These are phyloP conservation scores for Diaporthe destruens DNA, from an alignment of 2,329 filamentous ascomycete genomes.

Conservation along the genomic window DNA sequence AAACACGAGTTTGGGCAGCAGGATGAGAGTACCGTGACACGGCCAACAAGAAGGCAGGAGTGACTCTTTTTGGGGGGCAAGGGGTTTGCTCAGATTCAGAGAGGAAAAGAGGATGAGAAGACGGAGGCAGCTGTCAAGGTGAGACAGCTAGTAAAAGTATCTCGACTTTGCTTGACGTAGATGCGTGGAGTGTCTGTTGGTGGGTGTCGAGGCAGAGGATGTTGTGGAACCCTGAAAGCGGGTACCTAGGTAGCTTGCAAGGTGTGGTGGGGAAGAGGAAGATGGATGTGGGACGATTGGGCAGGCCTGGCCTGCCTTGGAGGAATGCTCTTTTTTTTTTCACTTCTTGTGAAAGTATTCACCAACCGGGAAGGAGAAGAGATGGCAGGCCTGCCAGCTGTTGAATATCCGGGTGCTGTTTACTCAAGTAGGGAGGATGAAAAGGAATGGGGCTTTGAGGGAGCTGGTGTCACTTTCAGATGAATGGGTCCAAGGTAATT, in stretches of 20 bases:
- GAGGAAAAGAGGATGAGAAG: background rate
- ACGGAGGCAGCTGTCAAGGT: conserved; percentile 17
- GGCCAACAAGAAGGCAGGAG: background rate
- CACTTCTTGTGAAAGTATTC: background rate
- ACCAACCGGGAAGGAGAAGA: background rate
- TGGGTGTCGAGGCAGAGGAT: conserved; percentile 26
- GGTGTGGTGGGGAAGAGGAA: conserved; percentile 37
- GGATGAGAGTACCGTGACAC: conserved; percentile 2
- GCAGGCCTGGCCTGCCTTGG: conserved; percentile 4
- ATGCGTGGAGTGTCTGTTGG: conserved; percentile 29
- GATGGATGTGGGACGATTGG: conserved; percentile 24
- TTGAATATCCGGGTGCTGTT: background rate
- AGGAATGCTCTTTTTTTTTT: background rate
- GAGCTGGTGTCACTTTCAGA: conserved; percentile 8
- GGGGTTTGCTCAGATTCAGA: background rate
- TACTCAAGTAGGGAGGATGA: background rate
- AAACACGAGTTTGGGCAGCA: conserved; percentile 18
- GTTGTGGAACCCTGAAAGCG: conserved; percentile 38
- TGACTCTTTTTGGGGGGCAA: background rate
- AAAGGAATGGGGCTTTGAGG: background rate
- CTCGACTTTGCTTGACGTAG: conserved; percentile 38
- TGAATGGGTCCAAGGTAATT: background rate
- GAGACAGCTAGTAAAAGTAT: conserved; percentile 34
- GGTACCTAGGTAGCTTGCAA: conserved; percentile 35
- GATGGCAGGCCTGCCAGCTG: conserved; percentile 8